Evolutionary conservation across 1,284 basidiomycete genomes (phyloP), one percentile per base, ranked within the genome.

Genomic region (Ustilago nuda): DNA sequence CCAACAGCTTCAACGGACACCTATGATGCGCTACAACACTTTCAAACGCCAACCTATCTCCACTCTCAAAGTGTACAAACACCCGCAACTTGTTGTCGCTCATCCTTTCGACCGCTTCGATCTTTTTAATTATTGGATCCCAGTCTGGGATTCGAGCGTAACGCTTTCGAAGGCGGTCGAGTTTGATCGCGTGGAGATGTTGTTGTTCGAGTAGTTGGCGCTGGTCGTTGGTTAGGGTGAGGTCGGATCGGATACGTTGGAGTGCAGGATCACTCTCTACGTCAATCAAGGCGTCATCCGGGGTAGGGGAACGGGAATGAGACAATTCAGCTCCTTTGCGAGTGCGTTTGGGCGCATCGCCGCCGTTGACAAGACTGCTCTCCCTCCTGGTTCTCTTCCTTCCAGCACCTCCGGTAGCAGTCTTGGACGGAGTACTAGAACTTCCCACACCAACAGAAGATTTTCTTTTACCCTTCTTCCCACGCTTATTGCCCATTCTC

Each of bases 1-100:
- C 27, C 37, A 80, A 36, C 66, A 80, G 33, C 61, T 79, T 79
- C 53, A 77, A 61, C 55, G 79, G 79, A 51, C 77, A 79, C 12
- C 79, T 36, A 35, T 78, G 68, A 43, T 79, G 69, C 27, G 53
- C 60, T 0, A 81, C 75, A 0, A 58, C 30, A 33, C 61, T 67
- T 32, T 77, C 75, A 51, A 75, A 81, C n/a, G 69, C 70, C 45
- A 76, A 43, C 23, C 65, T 43, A 37, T 71, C 70, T 9, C 76
- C 78, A 35, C 19, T 54, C 17, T 76, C 56, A 12, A 80, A 81
- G n/a, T 56, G 64, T 8, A 78, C 50, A 41, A 76, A 80, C 4
- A 73, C 67, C 15, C 77, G 33, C 13, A 78, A 35, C 48, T 78
- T 72, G 56, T 66, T 63, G 37, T 69, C 54, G 13, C 65, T 56